Evolutionary conservation across 306 rosid genomes (phyloP), one percentile per base, ranked within the genome.

Genomic region (Ceratonia siliqua): DNA sequence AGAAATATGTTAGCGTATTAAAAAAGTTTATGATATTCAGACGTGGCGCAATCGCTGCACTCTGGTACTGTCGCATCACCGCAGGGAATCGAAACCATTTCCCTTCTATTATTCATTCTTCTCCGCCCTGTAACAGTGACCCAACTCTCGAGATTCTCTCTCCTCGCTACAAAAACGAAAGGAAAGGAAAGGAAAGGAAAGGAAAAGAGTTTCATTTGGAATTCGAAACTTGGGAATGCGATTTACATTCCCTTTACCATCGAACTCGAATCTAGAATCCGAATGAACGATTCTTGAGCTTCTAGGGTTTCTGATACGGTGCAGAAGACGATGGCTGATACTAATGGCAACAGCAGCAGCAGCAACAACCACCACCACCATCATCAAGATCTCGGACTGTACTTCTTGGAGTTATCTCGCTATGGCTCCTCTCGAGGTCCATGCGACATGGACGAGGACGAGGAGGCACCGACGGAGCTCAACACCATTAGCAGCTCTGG

Each of bases 401-500:
- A 87, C 78, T 91, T 94, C 79, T 48, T 95, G 18, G 89, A 90
- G 67, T 77, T 78, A 22, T 88, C 92, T 52, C 87, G 84, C 15
- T 79, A 78, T 3, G 81, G 86, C 46, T 82, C 78, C 11, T 64
- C 84, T 2, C 78, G 79, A 5, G 86, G 79, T 6, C 76, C 62
- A 2, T 48, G 72, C 56, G 83, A 72, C 33, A 78, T 71, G 87
- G 87, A 88, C 58, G 90, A 87, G 39, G 96, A 87, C 58, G 97
- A 91, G 39, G 91, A 84, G 66, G 69, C 82, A 0, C 99, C 99
- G 2, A 90, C 83, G 21, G 98, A 95, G 78, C 93, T 95, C 33
- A 95, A 95, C 85, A 86, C 99, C 21, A 70, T 89, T 50, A 95
- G 92, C 87, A 92, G 98, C 87, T 90, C 97, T 30, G 99, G 99